Base-by-base conservation (phyloP, 2,329 filamentous ascomycete species). In the Rutstroemia sp. region DNA sequence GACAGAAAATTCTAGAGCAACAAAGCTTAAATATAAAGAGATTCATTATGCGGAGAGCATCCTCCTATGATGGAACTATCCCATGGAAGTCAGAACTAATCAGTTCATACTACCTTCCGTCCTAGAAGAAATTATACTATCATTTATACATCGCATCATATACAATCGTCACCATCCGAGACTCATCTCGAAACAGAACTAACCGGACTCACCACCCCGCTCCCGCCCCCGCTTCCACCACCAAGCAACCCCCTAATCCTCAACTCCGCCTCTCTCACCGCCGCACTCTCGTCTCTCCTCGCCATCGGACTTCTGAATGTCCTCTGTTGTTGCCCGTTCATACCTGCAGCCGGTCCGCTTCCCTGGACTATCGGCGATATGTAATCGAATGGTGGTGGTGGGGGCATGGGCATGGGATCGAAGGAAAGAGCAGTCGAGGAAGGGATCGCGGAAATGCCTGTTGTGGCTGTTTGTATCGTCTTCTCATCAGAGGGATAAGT, bases 211-310 rank as follows among this genome's bases (percentile, higher is more conserved):
- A 17, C n/a, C 0, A 47, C 44, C 17, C n/a, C n/a, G 2, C 27
- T 44, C n/a, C n/a, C n/a, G 2, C 27, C 21, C n/a, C n/a, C n/a
- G 17, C n/a, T 44, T 21, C 41, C 41, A 19, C 41, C 16, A 4
- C 53, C 46, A 37, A 55, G 46, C 8, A 55, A 42, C 6, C 37
- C 46, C 16, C 53, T 55, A n/a, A 55, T 55, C 16, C 46, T 50
- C 17, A 14, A 25, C 6, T 55, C 53, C 7, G 53, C 53, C 7
- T 55, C 46, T 23, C 5, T 34, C 14, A 55, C 38, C 6, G 48
- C 46, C 17, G 38, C 37, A 50, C 38, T 50, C 37, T 55, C 38
- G 23, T 50, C 53, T 9, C 4, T 9, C 5, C 25, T 19, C 9
- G 10, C 38, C 46, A 45, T 55, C 17, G 53, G 46, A 50, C 53